phyloP scores from a whole-genome alignment of 805 yeast species.

The Wickerhamomyces hampshirensis region DNA sequence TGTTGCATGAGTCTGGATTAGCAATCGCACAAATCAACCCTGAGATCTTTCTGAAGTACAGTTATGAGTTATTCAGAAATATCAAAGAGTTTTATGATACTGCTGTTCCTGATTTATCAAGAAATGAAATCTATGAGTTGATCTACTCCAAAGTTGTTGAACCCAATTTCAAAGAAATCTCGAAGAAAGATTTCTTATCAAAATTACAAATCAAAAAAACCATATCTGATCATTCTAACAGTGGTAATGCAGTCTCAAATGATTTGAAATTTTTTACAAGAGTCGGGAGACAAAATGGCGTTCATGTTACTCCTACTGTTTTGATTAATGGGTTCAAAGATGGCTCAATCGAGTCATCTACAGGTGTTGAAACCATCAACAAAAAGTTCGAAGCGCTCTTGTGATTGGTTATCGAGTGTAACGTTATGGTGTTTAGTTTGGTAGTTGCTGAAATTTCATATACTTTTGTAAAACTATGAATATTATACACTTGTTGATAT shows the following conservation, averaged over 20 bases:
- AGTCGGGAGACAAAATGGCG: conserved; percentile 69
- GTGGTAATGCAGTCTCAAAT: conserved; percentile 52
- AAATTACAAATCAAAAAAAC: conserved; percentile 22
- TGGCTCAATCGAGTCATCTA: conserved; percentile 56
- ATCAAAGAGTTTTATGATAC: conserved; percentile 57
- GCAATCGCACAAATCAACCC: conserved; percentile 62
- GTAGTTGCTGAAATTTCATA: no score
- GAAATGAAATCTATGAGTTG: conserved; percentile 50
- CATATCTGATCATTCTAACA: conserved; percentile 35
- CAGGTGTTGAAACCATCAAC: conserved; percentile 38
- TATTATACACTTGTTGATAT: no score
- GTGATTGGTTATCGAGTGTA: no score
- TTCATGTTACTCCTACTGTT: conserved; percentile 84
- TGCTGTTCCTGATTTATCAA: conserved; percentile 45
- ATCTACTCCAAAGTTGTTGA: conserved; percentile 48
- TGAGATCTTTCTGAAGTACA: conserved; percentile 50
- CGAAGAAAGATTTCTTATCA: conserved; percentile 28
- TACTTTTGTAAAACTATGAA: no score
- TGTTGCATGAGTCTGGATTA: conserved; percentile 65
- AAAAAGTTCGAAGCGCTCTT: conserved; percentile 19
- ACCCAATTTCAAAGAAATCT: conserved; percentile 28
- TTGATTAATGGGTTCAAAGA: conserved; percentile 62
- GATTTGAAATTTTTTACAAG: conserved; percentile 74
- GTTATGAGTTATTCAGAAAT: conserved; percentile 50
- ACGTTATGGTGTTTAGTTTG: no score